phyloP scores from a whole-genome alignment of 177 flowering plant genomes.

The Vitis hybrid region DNA sequence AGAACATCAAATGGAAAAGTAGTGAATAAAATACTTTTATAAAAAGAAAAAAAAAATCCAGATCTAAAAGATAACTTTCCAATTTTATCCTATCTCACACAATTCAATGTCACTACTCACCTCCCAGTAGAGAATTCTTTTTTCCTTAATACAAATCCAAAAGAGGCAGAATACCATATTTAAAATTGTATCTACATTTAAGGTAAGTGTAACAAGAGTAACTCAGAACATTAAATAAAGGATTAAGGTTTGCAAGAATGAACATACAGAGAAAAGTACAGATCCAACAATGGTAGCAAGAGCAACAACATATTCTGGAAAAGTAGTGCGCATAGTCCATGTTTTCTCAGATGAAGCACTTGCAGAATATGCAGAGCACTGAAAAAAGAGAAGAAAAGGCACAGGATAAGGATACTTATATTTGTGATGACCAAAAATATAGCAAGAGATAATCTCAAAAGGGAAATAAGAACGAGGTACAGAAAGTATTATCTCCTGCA shows the following conservation, averaged over 20 bases:
- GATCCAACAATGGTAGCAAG: constrained; percentile 97
- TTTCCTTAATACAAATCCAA: background rate
- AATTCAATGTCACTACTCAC: background rate
- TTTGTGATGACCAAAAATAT: background rate
- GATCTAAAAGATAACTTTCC: background rate
- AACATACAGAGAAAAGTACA: constrained; percentile 82
- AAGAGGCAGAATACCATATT: background rate
- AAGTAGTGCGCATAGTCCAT: constrained; percentile 95
- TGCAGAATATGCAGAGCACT: constrained; percentile 92
- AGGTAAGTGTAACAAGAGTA: background rate
- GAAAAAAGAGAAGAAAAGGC: constrained; percentile 8
- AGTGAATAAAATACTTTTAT: background rate
- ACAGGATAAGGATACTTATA: background rate
- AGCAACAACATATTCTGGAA: constrained; percentile 98
- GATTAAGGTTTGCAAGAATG: constrained; percentile 4
- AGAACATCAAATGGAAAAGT: background rate
- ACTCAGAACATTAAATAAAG: background rate
- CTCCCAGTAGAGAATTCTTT: background rate
- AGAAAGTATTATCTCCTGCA: background rate
- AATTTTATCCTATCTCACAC: too few species aligned
- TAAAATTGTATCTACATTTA: background rate
- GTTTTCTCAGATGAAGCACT: constrained; percentile 75
- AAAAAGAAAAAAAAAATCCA: background rate
- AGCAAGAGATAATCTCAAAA: background rate
- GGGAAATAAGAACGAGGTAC: background rate